Percentiles rank a stretch among this genome's conserved stretches.
Evolutionary conservation across 192 early-diverging fungal genomes (phyloP).

Genomic region (Coemansia sp.): DNA sequence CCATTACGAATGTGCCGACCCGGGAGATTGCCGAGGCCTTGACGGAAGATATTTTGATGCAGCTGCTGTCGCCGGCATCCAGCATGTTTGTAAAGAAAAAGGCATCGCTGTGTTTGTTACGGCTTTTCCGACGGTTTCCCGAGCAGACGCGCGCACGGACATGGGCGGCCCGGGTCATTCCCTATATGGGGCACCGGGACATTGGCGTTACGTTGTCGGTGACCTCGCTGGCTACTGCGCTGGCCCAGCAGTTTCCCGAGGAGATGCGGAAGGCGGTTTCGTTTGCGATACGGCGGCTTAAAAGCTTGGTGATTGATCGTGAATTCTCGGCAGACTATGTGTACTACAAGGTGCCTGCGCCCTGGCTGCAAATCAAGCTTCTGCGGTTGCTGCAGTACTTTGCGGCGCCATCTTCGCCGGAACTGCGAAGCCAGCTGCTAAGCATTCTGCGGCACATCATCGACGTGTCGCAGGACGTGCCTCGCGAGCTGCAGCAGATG

Average conservation of each 20-base stretch:
- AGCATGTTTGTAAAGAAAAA: slow-evolving; percentile 95
- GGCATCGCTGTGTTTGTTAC: slow-evolving; percentile 88
- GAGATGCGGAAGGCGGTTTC: slow-evolving; percentile 67
- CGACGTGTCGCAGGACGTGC: slow-evolving; percentile 79
- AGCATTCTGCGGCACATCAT: slow-evolving; percentile 79
- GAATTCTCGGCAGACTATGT: slow-evolving; percentile 83
- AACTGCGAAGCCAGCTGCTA: slow-evolving; percentile 63
- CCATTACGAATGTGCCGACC: slow-evolving; percentile 95
- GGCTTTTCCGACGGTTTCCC: slow-evolving; percentile 84
- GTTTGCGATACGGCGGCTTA: slow-evolving; percentile 76
- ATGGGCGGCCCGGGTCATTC: slow-evolving; percentile 82
- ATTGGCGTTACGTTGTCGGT: slow-evolving; percentile 83
- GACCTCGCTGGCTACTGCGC: slow-evolving; percentile 81
- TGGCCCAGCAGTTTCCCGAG: slow-evolving; percentile 89
- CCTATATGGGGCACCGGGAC: slow-evolving; percentile 85
- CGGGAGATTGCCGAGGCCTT: slow-evolving; percentile 88
- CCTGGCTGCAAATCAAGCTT: slow-evolving; percentile 98
- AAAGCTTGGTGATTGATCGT: slow-evolving; percentile 82
- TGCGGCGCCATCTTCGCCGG: slow-evolving; percentile 72
- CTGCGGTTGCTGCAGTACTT: slow-evolving; percentile 94
- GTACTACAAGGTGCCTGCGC: slow-evolving; percentile 97
- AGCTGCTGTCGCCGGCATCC: slow-evolving; percentile 79
- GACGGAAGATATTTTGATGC: slow-evolving; percentile 75
- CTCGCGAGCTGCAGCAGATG: slow-evolving; percentile 95
- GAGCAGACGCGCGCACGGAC: slow-evolving; percentile 82